A percentile compares a stretch with the other conserved stretches of the same genome.
Conservation (phyloP, 1,284 basidiomycete species). For the Ustilago trichophora region DNA sequence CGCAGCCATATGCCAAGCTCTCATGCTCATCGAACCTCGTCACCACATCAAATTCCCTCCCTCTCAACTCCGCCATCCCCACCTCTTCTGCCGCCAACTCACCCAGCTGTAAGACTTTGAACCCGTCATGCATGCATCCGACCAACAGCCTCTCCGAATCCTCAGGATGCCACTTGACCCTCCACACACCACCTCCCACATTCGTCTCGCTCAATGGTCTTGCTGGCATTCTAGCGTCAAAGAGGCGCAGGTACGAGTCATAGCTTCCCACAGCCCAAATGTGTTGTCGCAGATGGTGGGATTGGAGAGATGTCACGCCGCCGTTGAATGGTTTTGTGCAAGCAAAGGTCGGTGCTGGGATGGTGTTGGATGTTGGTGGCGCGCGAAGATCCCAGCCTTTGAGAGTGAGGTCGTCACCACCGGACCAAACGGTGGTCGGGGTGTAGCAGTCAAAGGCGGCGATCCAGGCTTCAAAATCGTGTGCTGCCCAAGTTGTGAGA, state of each 20-base stretch:
- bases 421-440: constrained; percentile 76
- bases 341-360: constrained; percentile 72
- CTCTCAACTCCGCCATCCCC: constrained; percentile 15
- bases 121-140: constrained; percentile 97
- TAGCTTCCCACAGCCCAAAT: constrained; percentile 93
- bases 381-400: constrained; percentile 83
- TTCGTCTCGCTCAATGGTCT: constrained; percentile 74
- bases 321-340: constrained; percentile 84
- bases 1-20: constrained; percentile 91
- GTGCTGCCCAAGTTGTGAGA: constrained; percentile 77
- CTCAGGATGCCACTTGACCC: constrained; percentile 92
- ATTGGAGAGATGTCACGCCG: constrained; percentile 90
- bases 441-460: constrained; percentile 86
- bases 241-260: constrained; percentile 81
- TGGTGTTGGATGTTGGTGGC: constrained; percentile 8
- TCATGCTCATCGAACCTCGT: constrained; percentile 80
- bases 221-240: constrained; percentile 79
- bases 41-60: constrained; percentile 55
- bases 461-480: constrained; percentile 95
- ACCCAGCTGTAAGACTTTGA: constrained; percentile 71
- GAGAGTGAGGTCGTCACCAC: constrained; percentile 89
- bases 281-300: constrained; percentile 80
- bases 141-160: constrained; percentile 75
- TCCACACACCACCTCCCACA: constrained; percentile 92
- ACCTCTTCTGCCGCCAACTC: constrained; percentile 5